A percentile compares a stretch with the other conserved stretches of the same genome.
phyloP scores from a whole-genome alignment of 164 flowering plant genomes.

The Kingdonia uniflora region DNA sequence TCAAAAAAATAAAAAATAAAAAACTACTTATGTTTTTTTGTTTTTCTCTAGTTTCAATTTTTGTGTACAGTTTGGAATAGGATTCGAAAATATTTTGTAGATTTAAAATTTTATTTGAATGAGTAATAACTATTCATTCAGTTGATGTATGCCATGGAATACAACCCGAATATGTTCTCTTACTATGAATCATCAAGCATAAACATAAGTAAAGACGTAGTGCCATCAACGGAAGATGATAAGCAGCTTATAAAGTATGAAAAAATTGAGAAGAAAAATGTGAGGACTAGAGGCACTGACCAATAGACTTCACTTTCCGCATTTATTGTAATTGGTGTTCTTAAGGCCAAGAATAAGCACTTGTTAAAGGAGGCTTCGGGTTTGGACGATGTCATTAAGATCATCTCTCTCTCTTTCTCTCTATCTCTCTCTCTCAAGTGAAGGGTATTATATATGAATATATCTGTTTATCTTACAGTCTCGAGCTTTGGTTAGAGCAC shows the following conservation, averaged over 20 bases:
- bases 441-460: slow-evolving; percentile 1
- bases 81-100: too few species aligned
- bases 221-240: slow-evolving; percentile 14
- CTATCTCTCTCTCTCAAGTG: slow-evolving; percentile 10
- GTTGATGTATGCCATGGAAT: slow-evolving; percentile 98
- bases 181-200: slow-evolving; percentile 31
- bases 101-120: too few species aligned
- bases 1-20: too few species aligned
- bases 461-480: neutral
- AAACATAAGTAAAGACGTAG: slow-evolving; percentile 8
- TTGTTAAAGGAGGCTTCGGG: slow-evolving; percentile 76
- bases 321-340: slow-evolving; percentile 76
- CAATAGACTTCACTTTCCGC: slow-evolving; percentile 51
- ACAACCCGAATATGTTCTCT: slow-evolving; percentile 73
- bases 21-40: too few species aligned
- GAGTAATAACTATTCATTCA: slow-evolving; percentile 27
- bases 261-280: slow-evolving; percentile 58
- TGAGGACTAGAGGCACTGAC: slow-evolving; percentile 38
- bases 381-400: slow-evolving; percentile 79
- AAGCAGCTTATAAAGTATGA: slow-evolving; percentile 64
- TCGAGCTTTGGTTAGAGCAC: too few species aligned
- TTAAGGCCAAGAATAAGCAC: slow-evolving; percentile 61
- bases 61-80: too few species aligned
- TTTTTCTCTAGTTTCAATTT: too few species aligned
- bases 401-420: slow-evolving; percentile 25